A percentile compares a stretch with the other conserved stretches of the same genome.
These are phyloP conservation scores for Trametes cubensis DNA, from an alignment of 768 basidiomycete genomes.

Conservation along the genomic window DNA sequence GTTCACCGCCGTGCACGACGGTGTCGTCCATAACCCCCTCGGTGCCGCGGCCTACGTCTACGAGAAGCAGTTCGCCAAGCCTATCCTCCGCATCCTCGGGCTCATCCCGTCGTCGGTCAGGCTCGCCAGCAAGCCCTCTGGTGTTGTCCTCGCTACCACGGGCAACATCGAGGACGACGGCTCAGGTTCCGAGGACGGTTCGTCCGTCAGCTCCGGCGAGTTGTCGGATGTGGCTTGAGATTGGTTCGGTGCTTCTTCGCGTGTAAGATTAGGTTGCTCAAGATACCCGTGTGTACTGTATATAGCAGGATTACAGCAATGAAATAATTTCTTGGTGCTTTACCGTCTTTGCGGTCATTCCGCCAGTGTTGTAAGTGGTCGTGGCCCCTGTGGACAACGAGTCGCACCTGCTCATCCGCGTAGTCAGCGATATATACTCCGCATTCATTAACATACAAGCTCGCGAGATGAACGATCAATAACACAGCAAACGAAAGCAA, in stretches of 20 bases:
- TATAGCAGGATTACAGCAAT: too few relatives aligned
- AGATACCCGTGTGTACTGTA: too few relatives aligned
- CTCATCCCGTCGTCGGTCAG: constrained; percentile 4
- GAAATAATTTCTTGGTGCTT: too few relatives aligned
- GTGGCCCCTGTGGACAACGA: too few relatives aligned
- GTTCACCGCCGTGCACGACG: constrained; percentile 25
- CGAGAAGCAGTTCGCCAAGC: constrained; percentile 18
- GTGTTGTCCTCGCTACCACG: not conserved
- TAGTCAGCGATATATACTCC: not conserved
- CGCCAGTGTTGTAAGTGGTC: too few relatives aligned
- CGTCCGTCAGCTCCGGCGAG: not conserved
- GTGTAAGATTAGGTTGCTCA: too few relatives aligned
- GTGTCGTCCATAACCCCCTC: constrained; percentile 31
- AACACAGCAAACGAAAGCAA: not conserved
- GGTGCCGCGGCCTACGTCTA: constrained; percentile 32
- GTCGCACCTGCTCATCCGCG: not conserved
- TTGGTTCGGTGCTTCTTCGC: too few relatives aligned
- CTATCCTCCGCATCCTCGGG: constrained; percentile 12
- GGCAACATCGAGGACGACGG: not conserved
- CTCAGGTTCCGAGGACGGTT: not conserved
- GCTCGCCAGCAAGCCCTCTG: not conserved
- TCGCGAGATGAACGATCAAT: not conserved
- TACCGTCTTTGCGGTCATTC: too few relatives aligned
- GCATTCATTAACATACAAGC: not conserved
- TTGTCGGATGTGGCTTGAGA: too few relatives aligned